These are phyloP conservation scores for Cyclostephanos invisitatus DNA, from an alignment of 108 stramenopile species.

Conservation along the genomic window DNA sequence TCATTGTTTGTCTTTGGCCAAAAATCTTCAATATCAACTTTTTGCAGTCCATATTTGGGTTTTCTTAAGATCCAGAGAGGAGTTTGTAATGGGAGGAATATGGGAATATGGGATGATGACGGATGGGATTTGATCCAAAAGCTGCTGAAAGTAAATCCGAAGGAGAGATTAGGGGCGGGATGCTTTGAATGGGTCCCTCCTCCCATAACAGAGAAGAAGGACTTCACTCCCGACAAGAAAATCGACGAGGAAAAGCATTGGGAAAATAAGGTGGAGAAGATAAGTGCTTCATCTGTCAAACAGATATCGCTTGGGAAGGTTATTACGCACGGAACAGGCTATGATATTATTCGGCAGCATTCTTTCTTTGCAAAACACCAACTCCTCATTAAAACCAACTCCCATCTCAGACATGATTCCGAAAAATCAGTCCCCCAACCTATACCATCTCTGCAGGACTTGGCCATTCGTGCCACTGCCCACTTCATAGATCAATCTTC, in stretches of 20 bases:
- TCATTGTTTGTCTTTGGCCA: background rate
- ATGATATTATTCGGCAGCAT: constrained; percentile 55
- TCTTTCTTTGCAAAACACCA: constrained; percentile 53
- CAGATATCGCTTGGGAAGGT: constrained; percentile 29
- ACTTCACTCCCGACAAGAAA: constrained; percentile 30
- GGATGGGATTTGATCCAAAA: constrained; percentile 77
- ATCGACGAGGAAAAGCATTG: constrained; percentile 19
- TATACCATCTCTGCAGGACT: constrained; percentile 77
- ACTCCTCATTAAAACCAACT: constrained; percentile 20
- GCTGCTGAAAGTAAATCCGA: constrained; percentile 65
- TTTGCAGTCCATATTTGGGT: constrained; percentile 73
- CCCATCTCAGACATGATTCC: constrained; percentile 23
- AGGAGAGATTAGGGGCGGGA: constrained; percentile 74
- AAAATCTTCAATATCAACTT: background rate
- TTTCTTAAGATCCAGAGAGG: constrained; percentile 88
- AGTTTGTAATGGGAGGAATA: constrained; percentile 40
- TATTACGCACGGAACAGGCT: constrained; percentile 34
- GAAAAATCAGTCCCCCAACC: constrained; percentile 61
- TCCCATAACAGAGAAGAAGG: constrained; percentile 13
- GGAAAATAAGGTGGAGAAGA: constrained; percentile 15
- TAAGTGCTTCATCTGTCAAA: constrained; percentile 6
- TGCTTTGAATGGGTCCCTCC: constrained; percentile 56
- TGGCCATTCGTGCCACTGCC: constrained; percentile 76
- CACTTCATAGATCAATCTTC: constrained; percentile 66
- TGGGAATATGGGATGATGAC: constrained; percentile 75